These are phyloP conservation scores for Chytriomyces confervae DNA, from an alignment of 192 early-diverging fungal genomes.

Conservation along the genomic window DNA sequence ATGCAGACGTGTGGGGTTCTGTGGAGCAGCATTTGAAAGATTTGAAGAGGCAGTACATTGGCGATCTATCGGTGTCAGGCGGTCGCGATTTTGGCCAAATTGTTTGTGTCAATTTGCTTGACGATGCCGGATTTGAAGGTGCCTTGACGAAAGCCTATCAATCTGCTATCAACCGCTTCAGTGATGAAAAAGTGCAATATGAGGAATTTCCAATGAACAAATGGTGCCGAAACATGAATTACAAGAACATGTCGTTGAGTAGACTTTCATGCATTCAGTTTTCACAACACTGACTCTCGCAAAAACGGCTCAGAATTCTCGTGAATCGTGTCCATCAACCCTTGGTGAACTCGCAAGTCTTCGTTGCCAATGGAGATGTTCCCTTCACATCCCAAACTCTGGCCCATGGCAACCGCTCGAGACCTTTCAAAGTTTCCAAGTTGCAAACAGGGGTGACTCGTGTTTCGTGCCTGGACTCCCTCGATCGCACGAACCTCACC, in stretches of 20 bases:
- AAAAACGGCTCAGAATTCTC: slow-evolving; percentile 40
- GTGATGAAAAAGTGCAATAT: slow-evolving; percentile 51
- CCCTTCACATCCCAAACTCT: slow-evolving; percentile 27
- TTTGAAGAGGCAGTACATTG: slow-evolving; percentile 54
- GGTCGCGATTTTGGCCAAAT: slow-evolving; percentile 47
- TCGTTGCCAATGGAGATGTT: slow-evolving; percentile 56
- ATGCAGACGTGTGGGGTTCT: slow-evolving; percentile 47
- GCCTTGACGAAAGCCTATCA: slow-evolving; percentile 53
- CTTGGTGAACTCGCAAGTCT: slow-evolving; percentile 52
- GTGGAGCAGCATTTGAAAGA: slow-evolving; percentile 55
- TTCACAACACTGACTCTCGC: background rate
- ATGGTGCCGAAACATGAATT: slow-evolving; percentile 62
- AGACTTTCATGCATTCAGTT: background rate
- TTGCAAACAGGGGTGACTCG: slow-evolving; percentile 58
- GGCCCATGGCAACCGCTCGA: slow-evolving; percentile 9
- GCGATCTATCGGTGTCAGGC: slow-evolving; percentile 40
- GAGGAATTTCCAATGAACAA: slow-evolving; percentile 63
- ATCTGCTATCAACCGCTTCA: slow-evolving; percentile 43
- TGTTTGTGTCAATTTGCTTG: slow-evolving; percentile 61
- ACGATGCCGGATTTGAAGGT: slow-evolving; percentile 56
- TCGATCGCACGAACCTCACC: slow-evolving; percentile 64
- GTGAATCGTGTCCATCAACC: slow-evolving; percentile 52
- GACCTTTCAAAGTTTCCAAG: slow-evolving; percentile 10
- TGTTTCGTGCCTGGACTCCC: slow-evolving; percentile 59
- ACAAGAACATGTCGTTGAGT: slow-evolving; percentile 49